Evolutionary conservation across 495 filamentous ascomycete species (phyloP).

Genomic region (Penicillium taxi): DNA sequence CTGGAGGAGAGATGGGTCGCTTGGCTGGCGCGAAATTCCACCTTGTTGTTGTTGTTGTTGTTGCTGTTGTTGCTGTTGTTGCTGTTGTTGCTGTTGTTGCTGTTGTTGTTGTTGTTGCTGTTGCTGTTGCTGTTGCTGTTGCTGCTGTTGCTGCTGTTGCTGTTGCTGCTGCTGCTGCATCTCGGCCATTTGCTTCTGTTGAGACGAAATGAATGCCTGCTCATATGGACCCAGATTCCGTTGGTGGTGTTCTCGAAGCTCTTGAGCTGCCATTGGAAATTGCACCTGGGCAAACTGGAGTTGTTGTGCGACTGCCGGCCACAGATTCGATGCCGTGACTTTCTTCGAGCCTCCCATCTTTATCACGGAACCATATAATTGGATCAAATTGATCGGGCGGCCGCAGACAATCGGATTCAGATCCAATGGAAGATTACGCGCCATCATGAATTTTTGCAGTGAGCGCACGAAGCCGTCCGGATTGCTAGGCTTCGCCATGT

Average conservation of each 20-base stretch:
- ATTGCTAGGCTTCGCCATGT: conserved; percentile 48
- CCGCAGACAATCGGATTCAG: conserved; percentile 60
- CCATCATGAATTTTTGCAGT: conserved; percentile 62
- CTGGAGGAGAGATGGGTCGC: conserved; percentile 30
- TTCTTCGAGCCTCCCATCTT: conserved; percentile 73
- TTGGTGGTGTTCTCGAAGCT: conserved; percentile 66
- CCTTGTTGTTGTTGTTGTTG: conserved; percentile 23
- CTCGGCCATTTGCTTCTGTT: conserved; percentile 45
- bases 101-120: conserved; percentile 12
- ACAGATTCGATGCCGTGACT: conserved; percentile 57
- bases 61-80: conserved; percentile 32
- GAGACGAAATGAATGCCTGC: conserved; percentile 55
- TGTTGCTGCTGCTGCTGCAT: conserved; percentile 47
- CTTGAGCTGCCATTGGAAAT: conserved; percentile 53
- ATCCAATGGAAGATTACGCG: conserved; percentile 60
- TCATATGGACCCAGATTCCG: conserved; percentile 68
- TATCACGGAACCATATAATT: conserved; percentile 67
- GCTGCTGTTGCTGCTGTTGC: conserved; percentile 34
- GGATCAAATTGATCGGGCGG: conserved; percentile 60
- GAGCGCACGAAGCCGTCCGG: conserved; percentile 70
- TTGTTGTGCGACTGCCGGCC: conserved; percentile 60
- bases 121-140: conserved; percentile 34
- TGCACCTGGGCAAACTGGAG: conserved; percentile 61
- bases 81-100: conserved; percentile 5
- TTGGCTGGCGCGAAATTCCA: conserved; percentile 25